Base-by-base conservation (phyloP, 805 yeast genomes). In the Brettanomyces sp. region DNA sequence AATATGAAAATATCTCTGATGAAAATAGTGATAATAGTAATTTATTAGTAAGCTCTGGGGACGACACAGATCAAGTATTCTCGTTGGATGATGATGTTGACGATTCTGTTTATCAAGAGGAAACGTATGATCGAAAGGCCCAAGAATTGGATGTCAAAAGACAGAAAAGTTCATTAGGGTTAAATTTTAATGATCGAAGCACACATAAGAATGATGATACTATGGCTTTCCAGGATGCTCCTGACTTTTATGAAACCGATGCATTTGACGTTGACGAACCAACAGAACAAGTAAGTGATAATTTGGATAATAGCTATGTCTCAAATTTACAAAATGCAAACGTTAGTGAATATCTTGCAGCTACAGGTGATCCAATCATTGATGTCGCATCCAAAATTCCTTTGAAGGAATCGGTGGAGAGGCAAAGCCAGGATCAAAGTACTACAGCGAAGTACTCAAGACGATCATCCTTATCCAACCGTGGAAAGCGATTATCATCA, bases 401-500 rank as follows among this genome's bases (percentile, higher is more conserved):
- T 12, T 24, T 42, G 6, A 35, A 42, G 13, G 18, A 18, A 14
- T 42, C 44, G 22, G 32, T 42, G 7, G 44, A 42, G 24, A 23
- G 21, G 13, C 30, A 5, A 13, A 23, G 22, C 34, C 14, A 39
- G 14, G 34, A 38, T 21, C 36, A 23, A 14, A 21, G 11, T 28
- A 28, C 7, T 28, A 28, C 32, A 28, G 5, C 28, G 2, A 13
- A 24, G 3, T 23, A 24, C n/a, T 9, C 49, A 8, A 47, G 84
- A 52, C 58, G 83, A 44, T 56, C 77, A 1, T 77, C 84, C 1
- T 62, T 80, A 51, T 58, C 72, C 36, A 73, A 74, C 45, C 66
- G 93, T 33, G 93, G 93, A 6, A 82, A 81, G 54, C 63, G 93
- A 28, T 76, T 80, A 2, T 83, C 85, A 56, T 80, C 89, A 0